These are phyloP conservation scores for Salvia sclarea DNA, from an alignment of 305 asterid genomes.

Conservation along the genomic window DNA sequence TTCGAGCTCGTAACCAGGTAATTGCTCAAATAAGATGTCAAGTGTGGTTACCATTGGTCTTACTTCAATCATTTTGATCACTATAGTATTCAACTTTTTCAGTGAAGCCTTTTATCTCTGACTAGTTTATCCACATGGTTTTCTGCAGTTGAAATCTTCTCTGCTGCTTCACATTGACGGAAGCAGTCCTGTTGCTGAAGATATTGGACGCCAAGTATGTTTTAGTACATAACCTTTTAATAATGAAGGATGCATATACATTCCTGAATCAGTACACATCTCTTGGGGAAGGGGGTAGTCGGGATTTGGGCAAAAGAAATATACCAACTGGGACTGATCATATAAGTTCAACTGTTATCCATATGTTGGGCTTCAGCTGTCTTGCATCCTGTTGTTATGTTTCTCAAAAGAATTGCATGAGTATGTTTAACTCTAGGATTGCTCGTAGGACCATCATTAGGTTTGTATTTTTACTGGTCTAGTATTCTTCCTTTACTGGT, in stretches of 20 bases:
- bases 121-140: not conserved
- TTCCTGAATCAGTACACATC: not conserved
- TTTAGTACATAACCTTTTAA: not conserved
- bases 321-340: not conserved
- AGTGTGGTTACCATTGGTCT: not conserved
- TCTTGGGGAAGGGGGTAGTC: not conserved
- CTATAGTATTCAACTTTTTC: constrained; percentile 5
- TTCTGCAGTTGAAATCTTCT: constrained; percentile 84
- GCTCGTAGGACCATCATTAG: constrained; percentile 2
- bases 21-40: not conserved
- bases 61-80: not conserved
- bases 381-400: constrained; percentile 2
- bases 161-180: constrained; percentile 91
- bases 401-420: not conserved
- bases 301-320: not conserved
- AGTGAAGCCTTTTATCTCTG: not conserved
- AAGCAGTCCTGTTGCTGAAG: constrained; percentile 91
- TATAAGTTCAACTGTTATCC: not conserved
- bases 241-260: constrained; percentile 18
- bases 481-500: not conserved
- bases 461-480: not conserved
- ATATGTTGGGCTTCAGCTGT: not conserved
- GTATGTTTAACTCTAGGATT: not conserved
- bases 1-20: constrained; percentile 96
- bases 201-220: constrained; percentile 95